Evolutionary conservation across 108 stramenopile species (phyloP), one percentile per base, ranked within the genome.

Genomic region (Epithemia pelagica): DNA sequence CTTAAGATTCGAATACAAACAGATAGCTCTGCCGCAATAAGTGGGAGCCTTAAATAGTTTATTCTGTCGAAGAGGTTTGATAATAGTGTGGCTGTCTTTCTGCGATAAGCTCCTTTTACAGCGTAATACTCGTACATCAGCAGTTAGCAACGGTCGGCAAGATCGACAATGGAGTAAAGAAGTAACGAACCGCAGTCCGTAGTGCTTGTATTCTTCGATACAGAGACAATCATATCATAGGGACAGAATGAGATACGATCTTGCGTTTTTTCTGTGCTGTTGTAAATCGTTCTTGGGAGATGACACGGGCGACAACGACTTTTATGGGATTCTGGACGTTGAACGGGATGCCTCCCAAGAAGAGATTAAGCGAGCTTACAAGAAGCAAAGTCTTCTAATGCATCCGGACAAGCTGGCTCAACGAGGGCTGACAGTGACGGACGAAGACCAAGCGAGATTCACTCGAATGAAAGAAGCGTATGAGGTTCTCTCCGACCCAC

Each of bases 381-480:
- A 96, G 65, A 79, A 83, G 26, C 86, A 91, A 77, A 82, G 81
- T 28, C 82, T 97, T 10, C 83, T 84, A 63, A 90, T 97, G 87
- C 98, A 99, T 70, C 98, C 98, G 15, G 98, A 99, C 85, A 99
- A 97, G 76, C 82, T 96, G 15, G 94, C 94, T 18, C 97, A 97
- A 74, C 78, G 83, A 55, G 96, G 96, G 7, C 58, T 82, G 58
- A 62, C 65, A 21, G 85, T 93, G 15, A 97, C 96, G 15, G 73
- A 72, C 1, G 84, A 74, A 66, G 80, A 87, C 68, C 80, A 88
- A 64, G 89, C 84, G 53, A 73, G 84, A 55, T 97, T 97, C 65
- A 90, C 91, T n/a, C 73, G 81, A 37, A 93, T 96, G 93, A 82
- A 96, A 59, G 85, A 91, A 22, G 98, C 95, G 2, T 96, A 95